Conservation (phyloP, 176 grass and related monocot genomes). For the Bothriochloa decipiens region DNA sequence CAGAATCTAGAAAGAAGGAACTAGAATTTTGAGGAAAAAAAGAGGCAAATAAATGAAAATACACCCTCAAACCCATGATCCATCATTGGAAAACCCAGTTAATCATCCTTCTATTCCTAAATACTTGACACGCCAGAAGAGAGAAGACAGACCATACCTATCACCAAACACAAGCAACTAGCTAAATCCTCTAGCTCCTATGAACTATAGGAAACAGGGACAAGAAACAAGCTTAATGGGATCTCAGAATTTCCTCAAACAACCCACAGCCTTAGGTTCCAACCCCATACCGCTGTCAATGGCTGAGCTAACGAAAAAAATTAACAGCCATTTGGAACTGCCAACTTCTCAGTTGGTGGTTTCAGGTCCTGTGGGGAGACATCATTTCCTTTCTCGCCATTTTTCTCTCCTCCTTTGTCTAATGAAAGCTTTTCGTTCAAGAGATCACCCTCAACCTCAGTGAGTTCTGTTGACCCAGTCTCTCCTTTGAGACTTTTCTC, state of each 20-base stretch:
- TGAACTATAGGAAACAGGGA: slow-evolving; percentile 24
- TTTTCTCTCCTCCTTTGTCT: slow-evolving; percentile 41
- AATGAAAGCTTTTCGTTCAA: slow-evolving; percentile 44
- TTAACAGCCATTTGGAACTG: slow-evolving; percentile 55
- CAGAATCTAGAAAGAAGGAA: neutral
- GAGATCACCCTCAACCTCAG: slow-evolving; percentile 28
- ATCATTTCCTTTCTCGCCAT: slow-evolving; percentile 50
- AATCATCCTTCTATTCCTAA: slow-evolving; percentile 34
- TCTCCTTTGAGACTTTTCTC: slow-evolving; percentile 32
- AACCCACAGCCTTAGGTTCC: slow-evolving; percentile 34
- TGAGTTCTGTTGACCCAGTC: slow-evolving; percentile 29
- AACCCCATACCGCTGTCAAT: neutral
- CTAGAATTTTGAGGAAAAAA: neutral
- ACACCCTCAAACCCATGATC: slow-evolving; percentile 34
- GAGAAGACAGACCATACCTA: slow-evolving; percentile 3
- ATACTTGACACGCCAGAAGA: slow-evolving; percentile 20
- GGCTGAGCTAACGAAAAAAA: slow-evolving; percentile 27
- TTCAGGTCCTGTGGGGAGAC: slow-evolving; percentile 41
- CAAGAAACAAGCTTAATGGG: slow-evolving; percentile 23
- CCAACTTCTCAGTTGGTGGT: slow-evolving; percentile 47
- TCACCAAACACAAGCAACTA: slow-evolving; percentile 40
- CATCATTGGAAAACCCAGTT: slow-evolving; percentile 49
- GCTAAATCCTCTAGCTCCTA: slow-evolving; percentile 35
- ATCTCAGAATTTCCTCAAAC: slow-evolving; percentile 37
- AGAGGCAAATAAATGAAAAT: slow-evolving; percentile 27